Conservation (phyloP, 2,329 filamentous ascomycete genomes). For the Monosporascus sp. region DNA sequence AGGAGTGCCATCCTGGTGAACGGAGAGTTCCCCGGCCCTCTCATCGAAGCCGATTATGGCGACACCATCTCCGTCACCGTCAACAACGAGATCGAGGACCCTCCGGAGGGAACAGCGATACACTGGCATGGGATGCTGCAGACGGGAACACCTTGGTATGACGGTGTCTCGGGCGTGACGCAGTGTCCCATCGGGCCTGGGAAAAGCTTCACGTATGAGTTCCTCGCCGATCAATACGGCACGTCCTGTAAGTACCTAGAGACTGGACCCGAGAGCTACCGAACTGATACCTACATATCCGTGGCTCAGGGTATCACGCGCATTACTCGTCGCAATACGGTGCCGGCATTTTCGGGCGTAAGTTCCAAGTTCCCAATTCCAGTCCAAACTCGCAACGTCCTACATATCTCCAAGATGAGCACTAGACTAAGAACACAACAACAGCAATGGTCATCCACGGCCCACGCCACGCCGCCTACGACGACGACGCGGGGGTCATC, state of each 20-base stretch:
- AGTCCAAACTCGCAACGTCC: too few relatives aligned
- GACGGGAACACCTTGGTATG: conserved; percentile 60
- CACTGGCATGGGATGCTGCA: conserved; percentile 67
- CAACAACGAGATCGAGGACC: conserved; percentile 53
- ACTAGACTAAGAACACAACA: too few relatives aligned
- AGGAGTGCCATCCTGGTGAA: conserved; percentile 32
- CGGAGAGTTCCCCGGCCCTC: conserved; percentile 45
- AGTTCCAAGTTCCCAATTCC: too few relatives aligned
- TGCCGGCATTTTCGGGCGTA: conserved; percentile 54
- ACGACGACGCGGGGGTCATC: too few relatives aligned
- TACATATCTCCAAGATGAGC: too few relatives aligned
- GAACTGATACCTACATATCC: background rate
- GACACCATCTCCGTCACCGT: conserved; percentile 36
- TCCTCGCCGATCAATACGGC: conserved; percentile 42
- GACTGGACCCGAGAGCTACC: too few relatives aligned
- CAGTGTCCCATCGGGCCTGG: conserved; percentile 58
- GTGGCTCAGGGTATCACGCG: conserved; percentile 5
- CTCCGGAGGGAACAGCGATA: conserved; percentile 53
- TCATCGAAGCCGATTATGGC: conserved; percentile 36
- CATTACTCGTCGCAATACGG: conserved; percentile 56
- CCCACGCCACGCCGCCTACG: too few relatives aligned
- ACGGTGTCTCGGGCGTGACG: conserved; percentile 56
- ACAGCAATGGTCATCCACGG: too few relatives aligned
- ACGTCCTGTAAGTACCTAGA: conserved; percentile 16
- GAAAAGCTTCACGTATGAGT: conserved; percentile 55